Conservation (phyloP, 2,329 filamentous ascomycete species). For the Penicillium paneum region DNA sequence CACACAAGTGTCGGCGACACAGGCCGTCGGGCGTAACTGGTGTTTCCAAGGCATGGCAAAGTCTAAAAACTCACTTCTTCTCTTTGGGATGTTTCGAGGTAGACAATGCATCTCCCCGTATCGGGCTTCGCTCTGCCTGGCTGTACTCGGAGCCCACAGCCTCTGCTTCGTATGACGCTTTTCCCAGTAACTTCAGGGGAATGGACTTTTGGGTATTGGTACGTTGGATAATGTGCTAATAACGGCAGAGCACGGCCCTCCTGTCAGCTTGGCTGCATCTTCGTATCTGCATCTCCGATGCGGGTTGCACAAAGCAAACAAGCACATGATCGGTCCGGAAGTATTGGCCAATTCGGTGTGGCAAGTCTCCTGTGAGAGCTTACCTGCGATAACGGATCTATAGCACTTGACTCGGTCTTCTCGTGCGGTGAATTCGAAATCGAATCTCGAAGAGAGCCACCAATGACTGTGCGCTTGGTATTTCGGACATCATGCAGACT, state of each 20-base stretch:
- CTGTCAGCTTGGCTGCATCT: constrained; percentile 5
- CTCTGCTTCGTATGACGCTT: constrained; percentile 43
- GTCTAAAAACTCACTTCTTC: constrained; percentile 57
- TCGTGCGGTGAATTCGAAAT: constrained; percentile 28
- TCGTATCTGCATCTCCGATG: constrained; percentile 1
- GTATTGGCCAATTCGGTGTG: not conserved
- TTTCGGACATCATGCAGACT: constrained; percentile 29
- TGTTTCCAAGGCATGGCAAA: not conserved
- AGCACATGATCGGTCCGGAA: constrained; percentile 1
- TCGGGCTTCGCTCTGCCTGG: constrained; percentile 29
- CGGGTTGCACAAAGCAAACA: not conserved
- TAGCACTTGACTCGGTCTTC: constrained; percentile 45
- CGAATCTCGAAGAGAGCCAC: constrained; percentile 25
- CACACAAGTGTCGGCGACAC: not conserved
- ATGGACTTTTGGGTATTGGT: constrained; percentile 63
- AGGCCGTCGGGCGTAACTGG: not conserved
- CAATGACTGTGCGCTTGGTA: constrained; percentile 19
- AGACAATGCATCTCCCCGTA: constrained; percentile 31
- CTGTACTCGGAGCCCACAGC: constrained; percentile 36
- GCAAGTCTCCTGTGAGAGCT: constrained; percentile 8
- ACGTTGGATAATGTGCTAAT: constrained; percentile 62
- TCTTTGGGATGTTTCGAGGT: constrained; percentile 50
- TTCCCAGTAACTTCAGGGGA: constrained; percentile 43
- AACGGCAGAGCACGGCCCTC: constrained; percentile 2
- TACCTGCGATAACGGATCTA: constrained; percentile 68